Percentiles rank a stretch among this genome's conserved stretches.
These are phyloP conservation scores for Croton setiger DNA, from an alignment of 441 rosid species.

Conservation along the genomic window DNA sequence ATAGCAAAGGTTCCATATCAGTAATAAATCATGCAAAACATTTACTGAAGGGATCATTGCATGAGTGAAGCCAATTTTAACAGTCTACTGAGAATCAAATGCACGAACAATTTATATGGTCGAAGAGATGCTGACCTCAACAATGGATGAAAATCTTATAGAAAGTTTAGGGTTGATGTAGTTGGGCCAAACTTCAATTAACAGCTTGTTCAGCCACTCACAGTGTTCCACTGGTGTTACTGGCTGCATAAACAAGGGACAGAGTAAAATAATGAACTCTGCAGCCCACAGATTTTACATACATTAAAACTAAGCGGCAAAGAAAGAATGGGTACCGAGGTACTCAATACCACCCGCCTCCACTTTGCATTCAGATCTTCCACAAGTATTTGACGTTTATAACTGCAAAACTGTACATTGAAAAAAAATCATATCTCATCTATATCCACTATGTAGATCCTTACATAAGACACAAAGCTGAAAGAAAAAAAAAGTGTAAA, in stretches of 20 bases:
- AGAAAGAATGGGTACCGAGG: constrained; percentile 42
- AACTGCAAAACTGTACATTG: constrained; percentile 55
- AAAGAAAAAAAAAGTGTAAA: too few relatives aligned
- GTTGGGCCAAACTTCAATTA: constrained; percentile 78
- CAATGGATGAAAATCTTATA: constrained; percentile 62
- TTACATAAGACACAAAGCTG: background rate
- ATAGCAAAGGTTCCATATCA: background rate
- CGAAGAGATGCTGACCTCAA: constrained; percentile 55
- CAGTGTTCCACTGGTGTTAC: constrained; percentile 88
- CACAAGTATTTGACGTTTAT: constrained; percentile 60
- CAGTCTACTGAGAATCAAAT: constrained; percentile 2
- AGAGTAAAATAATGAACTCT: constrained; percentile 4
- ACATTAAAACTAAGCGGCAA: constrained; percentile 8
- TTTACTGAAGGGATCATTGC: background rate
- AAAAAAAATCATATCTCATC: background rate
- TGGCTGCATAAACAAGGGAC: constrained; percentile 43
- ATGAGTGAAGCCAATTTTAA: background rate
- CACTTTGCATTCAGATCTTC: constrained; percentile 88
- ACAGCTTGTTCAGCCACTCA: constrained; percentile 90
- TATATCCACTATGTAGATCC: constrained; percentile 2
- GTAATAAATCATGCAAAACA: constrained; percentile 5
- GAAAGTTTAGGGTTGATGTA: constrained; percentile 70
- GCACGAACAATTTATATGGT: constrained; percentile 3
- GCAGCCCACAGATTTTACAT: background rate
- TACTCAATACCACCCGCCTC: constrained; percentile 56